Conservation (phyloP, 2,329 filamentous ascomycete species). For the Nigrospora oryzae region DNA sequence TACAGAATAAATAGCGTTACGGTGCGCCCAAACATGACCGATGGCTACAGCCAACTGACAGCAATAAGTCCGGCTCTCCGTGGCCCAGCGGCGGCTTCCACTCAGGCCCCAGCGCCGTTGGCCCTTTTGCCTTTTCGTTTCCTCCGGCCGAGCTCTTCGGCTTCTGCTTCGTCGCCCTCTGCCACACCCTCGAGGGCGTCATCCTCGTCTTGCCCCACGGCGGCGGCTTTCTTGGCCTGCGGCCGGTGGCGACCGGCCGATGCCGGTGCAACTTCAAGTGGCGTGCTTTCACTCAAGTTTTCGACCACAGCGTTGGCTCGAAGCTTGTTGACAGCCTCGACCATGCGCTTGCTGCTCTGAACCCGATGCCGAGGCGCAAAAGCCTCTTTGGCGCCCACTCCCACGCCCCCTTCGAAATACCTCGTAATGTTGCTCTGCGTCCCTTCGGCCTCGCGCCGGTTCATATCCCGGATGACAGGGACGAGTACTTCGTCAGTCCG, state of each 20-base stretch:
- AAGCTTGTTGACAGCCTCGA: slow-evolving; percentile 62
- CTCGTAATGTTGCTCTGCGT: slow-evolving; percentile 96
- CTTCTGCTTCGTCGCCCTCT: background rate
- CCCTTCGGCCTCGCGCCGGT: slow-evolving; percentile 75
- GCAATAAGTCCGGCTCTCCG: too few relatives aligned
- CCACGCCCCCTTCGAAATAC: slow-evolving; percentile 72
- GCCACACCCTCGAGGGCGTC: background rate
- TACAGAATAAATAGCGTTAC: too few relatives aligned
- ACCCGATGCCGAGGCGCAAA: slow-evolving; percentile 62
- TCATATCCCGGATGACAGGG: slow-evolving; percentile 94
- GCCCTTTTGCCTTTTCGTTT: background rate
- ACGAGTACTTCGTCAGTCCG: slow-evolving; percentile 92
- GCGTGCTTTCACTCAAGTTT: background rate
- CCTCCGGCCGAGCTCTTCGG: background rate
- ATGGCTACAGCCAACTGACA: too few relatives aligned
- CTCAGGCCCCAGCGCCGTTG: background rate
- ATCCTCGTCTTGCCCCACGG: background rate
- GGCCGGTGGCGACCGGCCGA: background rate
- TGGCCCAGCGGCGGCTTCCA: too few relatives aligned
- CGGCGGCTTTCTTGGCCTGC: background rate
- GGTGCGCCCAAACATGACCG: too few relatives aligned
- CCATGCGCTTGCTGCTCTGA: slow-evolving; percentile 67
- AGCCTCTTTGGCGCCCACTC: slow-evolving; percentile 55
- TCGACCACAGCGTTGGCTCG: slow-evolving; percentile 38
- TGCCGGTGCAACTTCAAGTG: background rate